Base-by-base conservation (phyloP, 1,284 basidiomycete species). In the Puccinia horiana region DNA sequence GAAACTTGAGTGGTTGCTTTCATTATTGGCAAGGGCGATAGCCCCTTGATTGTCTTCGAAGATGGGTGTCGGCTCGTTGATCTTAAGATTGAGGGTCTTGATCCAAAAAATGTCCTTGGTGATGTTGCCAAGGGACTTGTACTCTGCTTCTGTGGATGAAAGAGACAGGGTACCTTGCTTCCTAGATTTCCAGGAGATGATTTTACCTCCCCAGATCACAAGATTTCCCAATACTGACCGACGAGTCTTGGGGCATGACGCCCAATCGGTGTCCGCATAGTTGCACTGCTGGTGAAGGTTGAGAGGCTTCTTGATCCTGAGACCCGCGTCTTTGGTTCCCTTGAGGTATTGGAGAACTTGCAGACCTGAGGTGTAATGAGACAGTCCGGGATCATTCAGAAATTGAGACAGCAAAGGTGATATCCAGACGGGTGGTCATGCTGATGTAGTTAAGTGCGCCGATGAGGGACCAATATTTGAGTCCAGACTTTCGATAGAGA, bases 121-220 rank as follows among this genome's bases (percentile, higher is more conserved):
- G 0, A 87, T 90, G 87, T 91, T 91, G 89, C 85, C 83, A 40
- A 86, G 83, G 1, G 88, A 88, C n/a, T 89, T 85, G 82, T 88
- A 89, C 82, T 90, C 88, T 0, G 89, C 86, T 70, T 89, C 88
- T 0, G 85, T 85, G 0, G 87, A 87, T 0, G 88, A 90, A 1
- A 84, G 80, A 2, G 88, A 85, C 6, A 88, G 85, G 0, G 86
- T 85, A 0, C 83, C 58, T 83, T 90, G 89, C 49, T 87, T 86
- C 63, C 87, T 85, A n/a, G n/a, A n/a, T n/a, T n/a, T n/a, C n/a
- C n/a, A n/a, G n/a, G n/a, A n/a, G n/a, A n/a, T n/a, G n/a, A n/a
- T n/a, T n/a, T n/a, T n/a, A n/a, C n/a, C n/a, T n/a, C n/a, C n/a
- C n/a, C n/a, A n/a, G n/a, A n/a, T 84, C 83, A 88, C 88, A 11